Base-by-base conservation (phyloP, 1,284 basidiomycete species). In the Grifola frondosa region DNA sequence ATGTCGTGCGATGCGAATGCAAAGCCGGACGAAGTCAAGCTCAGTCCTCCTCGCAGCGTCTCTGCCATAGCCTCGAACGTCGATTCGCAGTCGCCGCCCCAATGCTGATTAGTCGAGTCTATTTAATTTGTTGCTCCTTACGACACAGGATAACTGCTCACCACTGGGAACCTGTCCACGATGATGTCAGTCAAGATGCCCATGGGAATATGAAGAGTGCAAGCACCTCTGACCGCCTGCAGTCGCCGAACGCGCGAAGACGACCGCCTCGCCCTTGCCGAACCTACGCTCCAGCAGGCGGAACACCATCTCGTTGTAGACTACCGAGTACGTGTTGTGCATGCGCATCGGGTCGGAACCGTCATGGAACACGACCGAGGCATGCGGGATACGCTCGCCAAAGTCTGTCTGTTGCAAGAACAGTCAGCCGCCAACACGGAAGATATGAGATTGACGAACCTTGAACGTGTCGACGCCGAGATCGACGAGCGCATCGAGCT, bases 21-120 rank as follows among this genome's bases (percentile, higher is more conserved):
- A 56, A 87, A 88, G 3, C 85, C 84, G 15, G 83, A 87, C 1
- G 74, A 51, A 2, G 81, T 82, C 49, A 88, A 63, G 39, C 80
- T 83, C 23, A 88, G 65, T 8, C 77, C 77, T 6, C 86, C 85
- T 6, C 84, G 74, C 30, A 88, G 66, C 0, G 82, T 78, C 64
- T 88, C 84, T 0, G 80, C 80, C 84, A 89, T 88, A 5, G 84
- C 86, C 58, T 86, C 83, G 64, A 78, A 88, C 0, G 83, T 85
- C 11, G 81, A 84, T 60, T 88, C 84, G 62, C 84, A 87, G 52
- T 89, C 85, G 3, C 85, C 85, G 23, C 84, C 84, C 85, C 85
- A 88, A 56, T 84, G 81, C 63, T 81, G 19, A 5, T 6, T 3
- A n/a, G 11, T 7, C 66, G 12, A 36, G 11, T 23, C 15, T 15